Base-by-base conservation (phyloP, 1,284 basidiomycete genomes). In the Tylopilus orsonianus region DNA sequence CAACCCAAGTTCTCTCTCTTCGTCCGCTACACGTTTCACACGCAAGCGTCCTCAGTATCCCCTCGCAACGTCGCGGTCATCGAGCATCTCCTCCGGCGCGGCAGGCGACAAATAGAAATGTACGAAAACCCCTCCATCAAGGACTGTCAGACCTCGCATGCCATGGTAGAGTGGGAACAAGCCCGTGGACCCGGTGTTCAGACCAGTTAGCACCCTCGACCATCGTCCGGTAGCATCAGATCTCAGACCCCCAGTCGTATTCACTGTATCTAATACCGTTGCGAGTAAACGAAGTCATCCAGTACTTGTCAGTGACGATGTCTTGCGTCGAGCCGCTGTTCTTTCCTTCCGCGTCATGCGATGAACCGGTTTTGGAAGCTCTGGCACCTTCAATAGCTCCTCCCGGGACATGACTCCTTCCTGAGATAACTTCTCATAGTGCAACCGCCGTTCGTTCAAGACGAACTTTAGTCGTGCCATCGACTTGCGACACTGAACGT, bases 401-500 rank as follows among this genome's bases (percentile, higher is more conserved):
- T 56, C 59, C 40, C 38, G 50, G 8, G 59, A 33, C 50, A 57
- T 48, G 13, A 40, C 45, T 0, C 61, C 64, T 19, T 84, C 71
- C 54, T 73, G 62, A 26, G 79, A 54, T 5, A 85, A 78, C 56
- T 82, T 77, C 71, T 90, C 71, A 72, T 94, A 88, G 7, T 91
- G 93, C 13, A 93, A 69, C 35, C 93, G 81, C 37, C 96, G 85
- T 67, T 99, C 96, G 64, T 94, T 94, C 46, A 98, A 74, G 13
- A 98, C 86, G 56, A 83, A 85, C 70, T 99, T 99, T 70, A 98
- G 94, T 36, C 93, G 84, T 18, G 93, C 93, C 93, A 97, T 97
- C n/a, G 91, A 87, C 73, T 95, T 97, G 41, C 90, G 87, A 66
- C 87, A 88, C 95, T 97, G 44, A 33, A 50, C 19, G 5, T n/a